A percentile compares a stretch with the other conserved stretches of the same genome.
phyloP scores from a whole-genome alignment of 1,139 yeast species.

The Geotrichum carabidarum region DNA sequence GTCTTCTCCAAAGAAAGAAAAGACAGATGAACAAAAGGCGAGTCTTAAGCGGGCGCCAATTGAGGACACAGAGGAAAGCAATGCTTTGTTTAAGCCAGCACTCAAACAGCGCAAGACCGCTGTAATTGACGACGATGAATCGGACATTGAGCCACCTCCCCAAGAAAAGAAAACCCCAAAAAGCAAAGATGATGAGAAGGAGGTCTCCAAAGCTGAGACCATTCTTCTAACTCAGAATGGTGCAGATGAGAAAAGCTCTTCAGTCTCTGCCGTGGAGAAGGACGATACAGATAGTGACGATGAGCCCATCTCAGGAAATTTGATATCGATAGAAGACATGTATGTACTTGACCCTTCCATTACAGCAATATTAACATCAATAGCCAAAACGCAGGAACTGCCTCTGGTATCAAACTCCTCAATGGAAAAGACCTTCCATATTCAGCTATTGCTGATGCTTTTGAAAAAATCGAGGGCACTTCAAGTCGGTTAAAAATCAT shows the following conservation, averaged over 20 bases:
- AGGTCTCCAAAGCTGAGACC: not conserved
- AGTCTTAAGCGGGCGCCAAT: not conserved
- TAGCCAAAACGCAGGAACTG: conserved; percentile 4
- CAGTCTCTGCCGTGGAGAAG: not conserved
- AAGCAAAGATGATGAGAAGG: not conserved
- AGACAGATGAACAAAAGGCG: not conserved
- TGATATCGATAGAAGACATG: conserved; percentile 1
- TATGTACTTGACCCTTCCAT: not conserved
- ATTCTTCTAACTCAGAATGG: not conserved
- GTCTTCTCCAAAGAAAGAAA: not conserved
- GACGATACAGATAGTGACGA: not conserved
- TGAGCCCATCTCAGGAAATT: not conserved
- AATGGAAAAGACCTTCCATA: conserved; percentile 16
- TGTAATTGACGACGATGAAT: conserved; percentile 8
- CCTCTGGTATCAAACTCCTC: conserved; percentile 7
- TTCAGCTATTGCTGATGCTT: conserved; percentile 50
- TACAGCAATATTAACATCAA: not conserved
- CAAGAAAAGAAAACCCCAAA: not conserved
- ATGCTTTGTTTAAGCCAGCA: not conserved
- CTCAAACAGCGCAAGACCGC: conserved; percentile 5
- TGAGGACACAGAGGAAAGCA: not conserved
- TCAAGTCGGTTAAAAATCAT: conserved; percentile 78
- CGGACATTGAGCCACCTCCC: not conserved
- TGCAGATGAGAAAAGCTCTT: not conserved
- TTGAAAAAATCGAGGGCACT: conserved; percentile 71